Conservation (phyloP, 2,329 filamentous ascomycete genomes). For the Mariannaea elegans region DNA sequence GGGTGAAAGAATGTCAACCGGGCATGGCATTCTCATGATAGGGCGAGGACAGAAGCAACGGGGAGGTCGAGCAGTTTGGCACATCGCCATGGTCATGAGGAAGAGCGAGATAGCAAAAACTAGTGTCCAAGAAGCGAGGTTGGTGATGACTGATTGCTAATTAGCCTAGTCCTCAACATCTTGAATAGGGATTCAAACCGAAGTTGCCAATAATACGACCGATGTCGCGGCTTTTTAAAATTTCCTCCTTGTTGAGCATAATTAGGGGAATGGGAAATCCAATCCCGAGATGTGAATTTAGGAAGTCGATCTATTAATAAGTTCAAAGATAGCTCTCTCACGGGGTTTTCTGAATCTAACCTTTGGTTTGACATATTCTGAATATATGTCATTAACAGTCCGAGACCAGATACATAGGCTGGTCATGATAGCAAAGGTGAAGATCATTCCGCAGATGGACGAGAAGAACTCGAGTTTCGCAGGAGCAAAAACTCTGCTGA, state of each 20-base stretch:
- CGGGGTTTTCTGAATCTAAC: slow-evolving; percentile 27
- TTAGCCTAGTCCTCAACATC: slow-evolving; percentile 19
- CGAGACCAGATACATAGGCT: slow-evolving; percentile 27
- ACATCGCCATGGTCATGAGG: slow-evolving; percentile 23
- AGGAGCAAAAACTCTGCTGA: slow-evolving; percentile 48
- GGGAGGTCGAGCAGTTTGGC: slow-evolving; percentile 10
- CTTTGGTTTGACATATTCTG: slow-evolving; percentile 44
- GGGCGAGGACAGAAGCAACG: slow-evolving; percentile 20
- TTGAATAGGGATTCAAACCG: slow-evolving; percentile 42
- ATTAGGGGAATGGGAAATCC: slow-evolving; percentile 61
- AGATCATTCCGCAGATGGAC: slow-evolving; percentile 57
- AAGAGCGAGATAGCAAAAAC: slow-evolving; percentile 42
- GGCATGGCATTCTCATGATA: slow-evolving; percentile 5
- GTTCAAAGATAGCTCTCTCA: slow-evolving; percentile 4
- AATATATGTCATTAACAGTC: slow-evolving; percentile 41
- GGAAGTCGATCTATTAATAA: slow-evolving; percentile 54
- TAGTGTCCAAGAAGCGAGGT: slow-evolving; percentile 46
- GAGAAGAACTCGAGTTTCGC: slow-evolving; percentile 54
- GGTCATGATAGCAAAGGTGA: slow-evolving; percentile 50
- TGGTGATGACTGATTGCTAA: slow-evolving; percentile 43
- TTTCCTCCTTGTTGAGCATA: slow-evolving; percentile 51
- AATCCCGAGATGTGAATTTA: slow-evolving; percentile 61
- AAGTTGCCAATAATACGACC: slow-evolving; percentile 56
- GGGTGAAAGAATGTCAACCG: slow-evolving; percentile 31
- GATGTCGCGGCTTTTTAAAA: slow-evolving; percentile 46